Base-by-base conservation (phyloP, 805 yeast genomes). In the Kodamaea sagamina region DNA sequence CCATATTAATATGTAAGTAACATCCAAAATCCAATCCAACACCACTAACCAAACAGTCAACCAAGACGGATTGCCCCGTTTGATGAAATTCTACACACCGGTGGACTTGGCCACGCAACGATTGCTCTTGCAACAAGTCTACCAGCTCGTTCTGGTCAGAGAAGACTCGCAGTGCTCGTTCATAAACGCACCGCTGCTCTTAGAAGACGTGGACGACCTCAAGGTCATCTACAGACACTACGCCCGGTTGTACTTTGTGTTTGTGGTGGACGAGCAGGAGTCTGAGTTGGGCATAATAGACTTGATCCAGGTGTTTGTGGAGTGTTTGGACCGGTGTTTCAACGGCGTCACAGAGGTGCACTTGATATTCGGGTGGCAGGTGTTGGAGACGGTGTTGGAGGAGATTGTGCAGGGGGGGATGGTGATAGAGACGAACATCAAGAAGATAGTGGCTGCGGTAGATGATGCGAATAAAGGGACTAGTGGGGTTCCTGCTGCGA, bases 311-410 rank as follows among this genome's bases (percentile, higher is more conserved):
- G 97, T 93, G 32, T 92, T 93, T 72, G 99, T 93, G 3, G 97
- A 93, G 62, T 86, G 95, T 41, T 74, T 93, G 51, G 96, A 93
- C 61, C 81, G 85, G 46, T 93, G 99, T 63, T 93, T 93, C 65
- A 83, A 82, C 48, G 90, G 89, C 57, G 99, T 93, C 5, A 90
- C 97, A 62, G 99, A 93, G 60, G 73, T 93, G 53, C 99, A 93
- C 65, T 73, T 93, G 49, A 97, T 93, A n/a, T 92, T 90, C 67
- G 97, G 97, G 12, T 93, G 99, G 98, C 97, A 93, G 65, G 95
- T 89, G 4, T 69, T 92, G 24, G 95, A 92, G 60, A 84, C 95
- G 1, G 97, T 92, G 1, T 63, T 90, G 38, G 93, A 84, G 55
- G 98, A 93, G 56, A 85, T 93, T 25, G 84, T 93, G 1, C 98